phyloP scores from a whole-genome alignment of 805 yeast genomes.

The Ogataea henricii region DNA sequence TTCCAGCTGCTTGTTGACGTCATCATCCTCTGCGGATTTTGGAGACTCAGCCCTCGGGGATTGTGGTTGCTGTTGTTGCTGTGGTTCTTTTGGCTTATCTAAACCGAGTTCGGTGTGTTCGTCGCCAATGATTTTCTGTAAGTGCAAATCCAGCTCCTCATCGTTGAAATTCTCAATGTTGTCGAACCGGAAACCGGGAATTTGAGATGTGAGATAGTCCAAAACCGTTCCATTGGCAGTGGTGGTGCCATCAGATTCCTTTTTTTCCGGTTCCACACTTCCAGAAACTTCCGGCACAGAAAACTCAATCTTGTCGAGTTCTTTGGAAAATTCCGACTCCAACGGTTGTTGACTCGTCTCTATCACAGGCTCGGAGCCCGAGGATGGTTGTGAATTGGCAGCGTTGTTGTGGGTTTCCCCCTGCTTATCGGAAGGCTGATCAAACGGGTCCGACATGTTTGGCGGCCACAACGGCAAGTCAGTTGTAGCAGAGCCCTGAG shows the following conservation, averaged over 20 bases:
- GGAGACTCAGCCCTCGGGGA: not conserved
- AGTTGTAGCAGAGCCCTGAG: too few relatives aligned
- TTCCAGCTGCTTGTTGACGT: slow-evolving; percentile 11
- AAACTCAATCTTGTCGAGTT: slow-evolving; percentile 16
- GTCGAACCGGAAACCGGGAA: slow-evolving; percentile 29
- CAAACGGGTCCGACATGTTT: not conserved
- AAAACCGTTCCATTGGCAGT: slow-evolving; percentile 12
- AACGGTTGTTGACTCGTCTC: slow-evolving; percentile 2
- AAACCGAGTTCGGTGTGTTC: slow-evolving; percentile 4
- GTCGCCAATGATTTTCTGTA: slow-evolving; percentile 29
- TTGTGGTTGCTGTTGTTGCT: not conserved
- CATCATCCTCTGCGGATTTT: not conserved
- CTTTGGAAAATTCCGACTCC: slow-evolving; percentile 15
- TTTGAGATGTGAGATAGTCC: slow-evolving; percentile 28
- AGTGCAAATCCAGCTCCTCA: slow-evolving; percentile 32
- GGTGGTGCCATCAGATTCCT: not conserved
- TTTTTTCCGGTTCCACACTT: slow-evolving; percentile 3
- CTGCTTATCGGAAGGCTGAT: not conserved
- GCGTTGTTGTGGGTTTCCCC: not conserved
- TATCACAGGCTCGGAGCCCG: not conserved
- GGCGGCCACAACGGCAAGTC: not conserved
- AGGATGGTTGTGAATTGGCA: not conserved
- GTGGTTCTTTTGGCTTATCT: not conserved
- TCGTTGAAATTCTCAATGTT: slow-evolving; percentile 28
- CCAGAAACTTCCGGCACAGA: slow-evolving; percentile 1